Percentiles rank a stretch among this genome's conserved stretches.
phyloP scores from a whole-genome alignment of 2,329 filamentous ascomycete genomes.

The Lasiodiplodia citricola region DNA sequence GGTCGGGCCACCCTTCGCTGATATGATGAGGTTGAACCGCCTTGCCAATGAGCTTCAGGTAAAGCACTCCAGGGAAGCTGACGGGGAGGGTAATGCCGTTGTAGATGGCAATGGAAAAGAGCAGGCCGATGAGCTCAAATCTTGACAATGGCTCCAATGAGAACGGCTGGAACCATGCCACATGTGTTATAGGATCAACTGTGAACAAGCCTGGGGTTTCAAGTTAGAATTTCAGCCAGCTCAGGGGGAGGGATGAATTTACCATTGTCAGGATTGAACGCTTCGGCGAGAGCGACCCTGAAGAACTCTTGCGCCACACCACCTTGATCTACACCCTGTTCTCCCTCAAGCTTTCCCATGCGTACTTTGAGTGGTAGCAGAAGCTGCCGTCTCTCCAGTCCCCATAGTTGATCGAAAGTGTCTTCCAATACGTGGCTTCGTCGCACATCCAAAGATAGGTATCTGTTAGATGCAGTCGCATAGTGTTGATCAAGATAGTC shows the following conservation, averaged over 20 bases:
- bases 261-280: slow-evolving; percentile 76
- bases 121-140: slow-evolving; percentile 83
- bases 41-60: slow-evolving; percentile 75
- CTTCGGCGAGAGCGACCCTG: slow-evolving; percentile 78
- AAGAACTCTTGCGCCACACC: slow-evolving; percentile 98
- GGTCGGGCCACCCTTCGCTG: slow-evolving; percentile 85
- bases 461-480: slow-evolving; percentile 34
- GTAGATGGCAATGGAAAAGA: slow-evolving; percentile 90
- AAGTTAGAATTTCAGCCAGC: background rate
- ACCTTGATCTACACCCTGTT: slow-evolving; percentile 90
- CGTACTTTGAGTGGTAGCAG: slow-evolving; percentile 86
- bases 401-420: slow-evolving; percentile 84
- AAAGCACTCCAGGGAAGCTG: slow-evolving; percentile 84
- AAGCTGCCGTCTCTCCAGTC: slow-evolving; percentile 79
- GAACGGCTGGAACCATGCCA: slow-evolving; percentile 87
- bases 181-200: slow-evolving; percentile 73
- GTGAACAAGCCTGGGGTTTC: slow-evolving; percentile 68
- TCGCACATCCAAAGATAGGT: slow-evolving; percentile 52
- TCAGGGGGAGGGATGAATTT: slow-evolving; percentile 35
- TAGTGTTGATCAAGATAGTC: slow-evolving; percentile 22
- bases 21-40: slow-evolving; percentile 77
- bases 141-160: slow-evolving; percentile 86
- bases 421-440: slow-evolving; percentile 49
- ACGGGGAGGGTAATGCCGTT: slow-evolving; percentile 92
- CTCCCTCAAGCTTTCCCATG: slow-evolving; percentile 77